A percentile compares a stretch with the other conserved stretches of the same genome.
Conservation (phyloP, 345 rosid genomes). For the Conringia planisiliqua region DNA sequence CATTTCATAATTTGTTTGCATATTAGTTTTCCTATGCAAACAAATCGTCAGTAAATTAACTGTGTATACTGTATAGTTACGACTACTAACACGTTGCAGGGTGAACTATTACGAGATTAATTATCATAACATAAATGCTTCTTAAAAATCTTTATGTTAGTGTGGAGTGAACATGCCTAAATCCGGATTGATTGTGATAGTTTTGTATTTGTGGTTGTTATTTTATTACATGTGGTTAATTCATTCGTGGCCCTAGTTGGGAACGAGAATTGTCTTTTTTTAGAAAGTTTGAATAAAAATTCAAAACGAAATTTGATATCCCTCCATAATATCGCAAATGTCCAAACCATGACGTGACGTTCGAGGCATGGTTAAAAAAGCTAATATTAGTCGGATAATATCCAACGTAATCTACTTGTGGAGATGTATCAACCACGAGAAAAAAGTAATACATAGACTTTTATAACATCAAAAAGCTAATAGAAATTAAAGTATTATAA, state of each 20-base stretch:
- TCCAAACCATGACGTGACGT: conserved; percentile 19
- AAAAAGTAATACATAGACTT: background rate
- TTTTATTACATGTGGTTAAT: conserved; percentile 16
- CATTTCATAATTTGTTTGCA: background rate
- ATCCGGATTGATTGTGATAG: background rate
- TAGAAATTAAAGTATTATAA: too few relatives aligned
- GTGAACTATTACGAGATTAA: background rate
- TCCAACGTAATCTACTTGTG: background rate
- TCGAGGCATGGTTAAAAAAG: background rate
- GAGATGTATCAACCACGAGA: background rate
- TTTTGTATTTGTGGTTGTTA: conserved; percentile 8
- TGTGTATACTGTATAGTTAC: background rate
- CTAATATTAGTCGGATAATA: conserved; percentile 15
- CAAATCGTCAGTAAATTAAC: background rate
- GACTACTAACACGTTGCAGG: background rate
- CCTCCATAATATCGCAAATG: background rate
- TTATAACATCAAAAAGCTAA: too few relatives aligned
- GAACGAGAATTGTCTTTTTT: background rate
- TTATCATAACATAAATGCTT: background rate
- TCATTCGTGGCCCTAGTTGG: background rate
- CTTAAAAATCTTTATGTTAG: background rate
- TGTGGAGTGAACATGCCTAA: conserved; percentile 6
- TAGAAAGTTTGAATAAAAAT: background rate
- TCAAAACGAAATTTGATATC: conserved; percentile 23
- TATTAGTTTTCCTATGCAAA: background rate